Evolutionary conservation across 176 grass and related monocot genomes (phyloP).

Genomic region (Oryza punctata): DNA sequence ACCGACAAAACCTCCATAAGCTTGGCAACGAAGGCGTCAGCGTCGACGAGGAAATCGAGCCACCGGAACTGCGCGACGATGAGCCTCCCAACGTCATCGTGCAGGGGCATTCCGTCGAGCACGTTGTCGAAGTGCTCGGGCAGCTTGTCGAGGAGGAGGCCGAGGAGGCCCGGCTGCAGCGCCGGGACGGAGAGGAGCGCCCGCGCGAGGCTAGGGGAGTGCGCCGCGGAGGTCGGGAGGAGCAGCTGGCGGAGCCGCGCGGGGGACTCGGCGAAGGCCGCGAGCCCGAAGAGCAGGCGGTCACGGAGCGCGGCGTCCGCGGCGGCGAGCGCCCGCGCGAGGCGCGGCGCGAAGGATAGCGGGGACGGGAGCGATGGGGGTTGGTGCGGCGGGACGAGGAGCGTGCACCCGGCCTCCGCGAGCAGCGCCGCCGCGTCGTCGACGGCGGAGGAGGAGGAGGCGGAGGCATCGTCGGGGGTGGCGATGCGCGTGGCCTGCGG

Average conservation of each 20-base stretch:
- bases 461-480: neutral
- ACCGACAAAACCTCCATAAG: slow-evolving; percentile 92
- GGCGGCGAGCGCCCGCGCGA: slow-evolving; percentile 47
- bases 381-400: slow-evolving; percentile 54
- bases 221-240: slow-evolving; percentile 33
- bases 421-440: slow-evolving; percentile 64
- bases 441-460: slow-evolving; percentile 15
- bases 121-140: slow-evolving; percentile 79
- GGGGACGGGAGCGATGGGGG: slow-evolving; percentile 47
- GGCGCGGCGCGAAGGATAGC: slow-evolving; percentile 47
- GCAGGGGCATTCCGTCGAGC: slow-evolving; percentile 58
- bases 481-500: neutral
- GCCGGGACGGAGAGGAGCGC: slow-evolving; percentile 71
- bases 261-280: slow-evolving; percentile 48
- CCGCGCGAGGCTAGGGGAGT: slow-evolving; percentile 55
- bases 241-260: slow-evolving; percentile 60
- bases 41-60: slow-evolving; percentile 79
- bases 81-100: slow-evolving; percentile 66
- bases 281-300: slow-evolving; percentile 58
- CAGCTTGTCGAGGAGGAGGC: slow-evolving; percentile 84
- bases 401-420: slow-evolving; percentile 81
- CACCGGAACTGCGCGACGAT: slow-evolving; percentile 76
- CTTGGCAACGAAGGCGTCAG: slow-evolving; percentile 57
- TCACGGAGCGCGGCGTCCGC: slow-evolving; percentile 29
- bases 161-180: slow-evolving; percentile 68